Base-by-base conservation (phyloP, 352 stramenopile species). In the Globisporangium nodosum region DNA sequence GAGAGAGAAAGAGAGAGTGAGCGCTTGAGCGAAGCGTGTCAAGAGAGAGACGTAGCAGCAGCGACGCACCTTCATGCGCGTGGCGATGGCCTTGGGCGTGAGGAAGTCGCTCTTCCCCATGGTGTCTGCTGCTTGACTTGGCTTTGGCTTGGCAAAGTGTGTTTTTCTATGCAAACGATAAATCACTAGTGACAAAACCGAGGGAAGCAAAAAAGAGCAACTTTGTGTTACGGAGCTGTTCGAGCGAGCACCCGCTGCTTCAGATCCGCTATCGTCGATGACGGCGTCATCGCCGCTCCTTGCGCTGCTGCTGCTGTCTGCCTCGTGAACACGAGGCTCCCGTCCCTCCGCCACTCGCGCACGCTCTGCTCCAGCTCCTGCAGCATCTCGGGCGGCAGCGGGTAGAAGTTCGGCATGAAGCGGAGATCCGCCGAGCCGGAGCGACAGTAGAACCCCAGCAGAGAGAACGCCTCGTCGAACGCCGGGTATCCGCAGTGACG, bases 71-170 rank as follows among this genome's bases (percentile, higher is more conserved):
- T 95, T 95, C 70, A 92, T 92, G 60, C 85, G 83, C 56, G 90
- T 95, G 65, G 74, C 73, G 65, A 95, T 91, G 24, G 85, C 85
- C 63, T 95, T 95, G 30, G 85, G 68, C 58, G 85, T 90, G 58
- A 95, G 68, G 66, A 95, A 95, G 66, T 90, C 85, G 52, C 81
- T 69, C 71, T 95, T 95, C 45, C 74, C 78, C 85, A 95, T 95
- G 61, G 20, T 48, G 39, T 39, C 24, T 52, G 9, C 20, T 39
- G 48, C 13, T 27, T 27, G 24, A 27, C 24, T 27, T 27, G 24
- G 24, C 24, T 27, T 51, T 27, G 3, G 31, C 12, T 53, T 16
- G 49, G 5, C 12, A 3, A 13, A 31, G 20, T 31, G 20, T 50
- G 35, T 35, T 31, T 39, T 21, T 35, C 30, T 51, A 35, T 48